Base-by-base conservation (phyloP, 495 filamentous ascomycete genomes). In the Aspergillus coremiiformis region DNA sequence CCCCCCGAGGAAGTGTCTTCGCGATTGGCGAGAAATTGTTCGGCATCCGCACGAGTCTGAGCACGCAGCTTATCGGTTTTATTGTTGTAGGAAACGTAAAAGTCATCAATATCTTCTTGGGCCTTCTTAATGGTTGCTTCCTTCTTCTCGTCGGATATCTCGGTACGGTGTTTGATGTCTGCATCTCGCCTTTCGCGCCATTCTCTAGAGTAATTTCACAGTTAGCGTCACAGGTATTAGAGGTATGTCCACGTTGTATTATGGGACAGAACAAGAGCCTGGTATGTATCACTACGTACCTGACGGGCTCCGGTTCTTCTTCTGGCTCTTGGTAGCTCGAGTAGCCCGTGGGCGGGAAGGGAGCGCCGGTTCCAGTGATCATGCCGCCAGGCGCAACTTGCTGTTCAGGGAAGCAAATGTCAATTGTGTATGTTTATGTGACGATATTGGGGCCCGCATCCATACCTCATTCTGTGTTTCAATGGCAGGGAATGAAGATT, bases 1-100 rank as follows among this genome's bases (percentile, higher is more conserved):
- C 93, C 93, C 21, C 94, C 93, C 1, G 87, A 85, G 15, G 87
- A 84, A 32, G 90, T 97, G 66, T 97, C 89, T 62, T 99, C 90
- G 39, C 92, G 81, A 62, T 72, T 88, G 44, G 81, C 83, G 24
- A 96, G 73, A 72, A 96, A 97, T 56, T 96, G 84, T 66, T 97
- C 91, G n/a, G 91, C 93, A 58, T 97, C 94, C 59, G 84, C 79
- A 54, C 85, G 78, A 27, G 94, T 90, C 73, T 91, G 86, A 35
- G 84, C 78, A 55, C 95, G 82, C 50, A 70, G 77, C 78, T 97
- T 97, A 59, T 97, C 93, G 61, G 90, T 88, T 74, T 96, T 95
- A 64, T 84, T 84, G 73, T 95, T 95, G 79, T 99, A 99, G 66
- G 95, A 95, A 66, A 96, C 90, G 75, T 99, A 99, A 76, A 99